Conservation (phyloP, 176 grass and related monocot species). For the Areca catechu region DNA sequence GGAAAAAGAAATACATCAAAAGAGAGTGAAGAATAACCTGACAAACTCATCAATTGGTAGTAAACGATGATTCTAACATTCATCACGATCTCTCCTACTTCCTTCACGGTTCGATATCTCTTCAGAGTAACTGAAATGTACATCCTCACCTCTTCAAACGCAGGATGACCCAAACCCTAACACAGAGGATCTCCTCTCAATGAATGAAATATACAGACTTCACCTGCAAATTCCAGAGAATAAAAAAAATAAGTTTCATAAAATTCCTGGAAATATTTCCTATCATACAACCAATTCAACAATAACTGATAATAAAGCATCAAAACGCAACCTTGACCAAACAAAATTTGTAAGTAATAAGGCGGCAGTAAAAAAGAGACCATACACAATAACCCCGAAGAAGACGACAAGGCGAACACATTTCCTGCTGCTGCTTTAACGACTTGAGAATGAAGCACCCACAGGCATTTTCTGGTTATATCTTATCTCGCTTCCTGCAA, state of each 20-base stretch:
- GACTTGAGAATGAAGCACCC: slow-evolving; percentile 14
- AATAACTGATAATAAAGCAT: background rate
- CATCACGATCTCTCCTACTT: slow-evolving; percentile 28
- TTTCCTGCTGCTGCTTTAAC: slow-evolving; percentile 21
- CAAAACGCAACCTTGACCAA: too few species aligned
- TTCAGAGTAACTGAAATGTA: slow-evolving; percentile 26
- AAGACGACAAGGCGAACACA: slow-evolving; percentile 19
- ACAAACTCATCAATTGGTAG: slow-evolving; percentile 44
- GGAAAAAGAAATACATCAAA: too few species aligned
- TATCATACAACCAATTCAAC: background rate
- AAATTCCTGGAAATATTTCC: background rate
- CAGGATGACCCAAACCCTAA: background rate
- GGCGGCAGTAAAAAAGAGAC: background rate
- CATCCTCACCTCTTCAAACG: slow-evolving; percentile 24
- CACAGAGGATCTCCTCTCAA: slow-evolving; percentile 6
- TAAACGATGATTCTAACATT: slow-evolving; percentile 32
- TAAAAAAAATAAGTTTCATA: background rate
- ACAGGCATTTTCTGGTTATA: slow-evolving; percentile 34
- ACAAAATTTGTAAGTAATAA: background rate
- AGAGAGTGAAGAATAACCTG: slow-evolving; percentile 32
- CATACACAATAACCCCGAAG: slow-evolving; percentile 36
- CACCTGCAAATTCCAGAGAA: slow-evolving; percentile 9
- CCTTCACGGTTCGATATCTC: slow-evolving; percentile 18
- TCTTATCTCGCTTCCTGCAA: background rate
- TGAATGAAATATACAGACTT: background rate